Evolutionary conservation across 2,329 filamentous ascomycete genomes (phyloP).

Genomic region (Hymenoscyphus scutula): DNA sequence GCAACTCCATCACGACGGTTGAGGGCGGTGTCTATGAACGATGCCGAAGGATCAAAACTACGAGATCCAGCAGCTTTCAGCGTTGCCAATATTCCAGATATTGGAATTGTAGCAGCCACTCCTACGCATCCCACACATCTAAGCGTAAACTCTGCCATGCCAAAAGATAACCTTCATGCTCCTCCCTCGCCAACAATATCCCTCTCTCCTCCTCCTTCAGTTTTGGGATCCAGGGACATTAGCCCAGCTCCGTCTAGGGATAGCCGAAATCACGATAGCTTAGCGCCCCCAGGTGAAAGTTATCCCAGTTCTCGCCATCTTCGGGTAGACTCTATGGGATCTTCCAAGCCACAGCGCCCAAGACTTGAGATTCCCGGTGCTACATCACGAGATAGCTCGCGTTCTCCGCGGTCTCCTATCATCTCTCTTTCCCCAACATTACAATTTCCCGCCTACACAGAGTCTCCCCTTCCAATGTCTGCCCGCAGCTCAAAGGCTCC

Average conservation of each 20-base stretch:
- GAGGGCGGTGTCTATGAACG: slow-evolving; percentile 36
- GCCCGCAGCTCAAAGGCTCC: slow-evolving; percentile 29
- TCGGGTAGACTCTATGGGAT: slow-evolving; percentile 33
- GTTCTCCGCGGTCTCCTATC: slow-evolving; percentile 15
- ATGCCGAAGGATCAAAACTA: slow-evolving; percentile 21
- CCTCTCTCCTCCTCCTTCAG: slow-evolving; percentile 30
- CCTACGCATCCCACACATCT: slow-evolving; percentile 39
- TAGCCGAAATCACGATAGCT: slow-evolving; percentile 37
- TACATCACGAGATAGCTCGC: slow-evolving; percentile 32
- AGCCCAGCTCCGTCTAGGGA: slow-evolving; percentile 36
- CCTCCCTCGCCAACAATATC: slow-evolving; percentile 40
- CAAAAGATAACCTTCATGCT: slow-evolving; percentile 27
- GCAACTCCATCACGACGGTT: slow-evolving; percentile 21
- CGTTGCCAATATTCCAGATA: slow-evolving; percentile 32
- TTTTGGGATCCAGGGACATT: slow-evolving; percentile 27
- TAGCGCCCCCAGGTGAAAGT: slow-evolving; percentile 43
- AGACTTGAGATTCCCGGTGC: slow-evolving; percentile 31
- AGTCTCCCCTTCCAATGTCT: slow-evolving; percentile 34
- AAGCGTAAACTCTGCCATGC: slow-evolving; percentile 25
- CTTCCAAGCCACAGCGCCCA: slow-evolving; percentile 23
- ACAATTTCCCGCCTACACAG: slow-evolving; percentile 36
- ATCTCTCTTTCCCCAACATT: slow-evolving; percentile 32
- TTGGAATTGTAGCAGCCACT: slow-evolving; percentile 40
- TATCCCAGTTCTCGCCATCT: slow-evolving; percentile 37
- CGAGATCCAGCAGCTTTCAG: slow-evolving; percentile 27